These are phyloP conservation scores for Candida multigemmis DNA, from an alignment of 805 yeast genomes.

Conservation along the genomic window DNA sequence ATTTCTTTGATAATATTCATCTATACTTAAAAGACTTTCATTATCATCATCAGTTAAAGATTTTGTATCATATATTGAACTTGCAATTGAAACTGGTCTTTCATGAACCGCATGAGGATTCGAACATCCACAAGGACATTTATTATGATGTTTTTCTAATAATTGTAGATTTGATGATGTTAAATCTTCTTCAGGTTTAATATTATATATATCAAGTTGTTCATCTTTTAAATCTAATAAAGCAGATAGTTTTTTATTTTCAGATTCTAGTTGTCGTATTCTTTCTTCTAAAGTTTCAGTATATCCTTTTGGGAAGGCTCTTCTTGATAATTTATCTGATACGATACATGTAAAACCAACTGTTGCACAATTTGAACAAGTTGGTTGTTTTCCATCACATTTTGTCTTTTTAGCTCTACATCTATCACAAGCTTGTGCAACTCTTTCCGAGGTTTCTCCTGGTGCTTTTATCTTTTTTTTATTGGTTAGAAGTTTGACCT, in stretches of 20 bases:
- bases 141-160: conserved; percentile 21
- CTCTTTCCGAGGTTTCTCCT: conserved; percentile 56
- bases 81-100: conserved; percentile 59
- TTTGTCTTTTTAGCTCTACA: conserved; percentile 74
- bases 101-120: conserved; percentile 49
- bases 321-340: conserved; percentile 75
- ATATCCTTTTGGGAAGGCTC: conserved; percentile 88
- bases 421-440: conserved; percentile 88
- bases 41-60: conserved; percentile 39
- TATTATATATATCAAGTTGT: conserved; percentile 35
- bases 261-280: conserved; percentile 77
- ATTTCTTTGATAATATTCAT: conserved; percentile 8
- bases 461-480: conserved; percentile 53
- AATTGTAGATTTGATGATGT: conserved; percentile 7
- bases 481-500: conserved; percentile 9
- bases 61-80: conserved; percentile 39
- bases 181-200: conserved; percentile 1
- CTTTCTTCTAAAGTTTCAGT: conserved; percentile 86
- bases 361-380: conserved; percentile 70
- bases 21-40: conserved; percentile 20
- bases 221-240: conserved; percentile 58
- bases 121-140: conserved; percentile 53
- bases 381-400: conserved; percentile 66
- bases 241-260: conserved; percentile 61
- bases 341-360: conserved; percentile 85